Conservation (phyloP, 257 asterid genomes). For the Fraxinus excelsior region DNA sequence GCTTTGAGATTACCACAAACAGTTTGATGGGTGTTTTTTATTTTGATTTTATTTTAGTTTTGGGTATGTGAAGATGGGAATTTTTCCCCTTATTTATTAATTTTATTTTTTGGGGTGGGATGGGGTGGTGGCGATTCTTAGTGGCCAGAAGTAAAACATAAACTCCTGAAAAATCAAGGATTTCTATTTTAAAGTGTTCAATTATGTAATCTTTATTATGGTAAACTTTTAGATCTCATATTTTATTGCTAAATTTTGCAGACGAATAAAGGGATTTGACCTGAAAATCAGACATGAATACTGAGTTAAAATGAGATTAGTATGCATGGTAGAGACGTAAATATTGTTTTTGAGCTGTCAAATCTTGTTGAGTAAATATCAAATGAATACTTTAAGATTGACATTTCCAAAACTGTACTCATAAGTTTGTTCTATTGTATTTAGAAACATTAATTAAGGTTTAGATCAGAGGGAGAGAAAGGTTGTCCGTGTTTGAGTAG, state of each 20-base stretch:
- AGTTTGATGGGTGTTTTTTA: constrained; percentile 5
- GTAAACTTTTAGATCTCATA: constrained; percentile 37
- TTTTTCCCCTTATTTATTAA: too few species aligned
- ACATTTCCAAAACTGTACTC: neutral
- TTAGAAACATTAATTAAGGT: neutral
- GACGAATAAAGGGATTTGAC: neutral
- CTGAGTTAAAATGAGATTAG: neutral
- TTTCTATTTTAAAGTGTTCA: neutral
- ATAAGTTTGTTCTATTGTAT: neutral
- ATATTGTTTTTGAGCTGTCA: neutral
- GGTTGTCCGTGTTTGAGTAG: neutral
- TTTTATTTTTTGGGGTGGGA: neutral
- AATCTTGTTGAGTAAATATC: neutral
- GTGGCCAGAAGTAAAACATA: constrained; percentile 3
- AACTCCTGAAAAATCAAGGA: neutral
- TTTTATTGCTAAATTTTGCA: constrained; percentile 7
- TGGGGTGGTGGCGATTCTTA: neutral
- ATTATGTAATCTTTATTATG: neutral
- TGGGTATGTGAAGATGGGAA: neutral
- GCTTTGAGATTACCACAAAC: constrained; percentile 11
- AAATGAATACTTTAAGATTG: too few species aligned
- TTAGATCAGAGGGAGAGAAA: neutral
- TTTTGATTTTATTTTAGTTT: constrained; percentile 23
- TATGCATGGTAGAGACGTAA: neutral
- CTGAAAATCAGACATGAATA: neutral